A percentile compares a stretch with the other conserved stretches of the same genome.
Evolutionary conservation across 2,329 filamentous ascomycete species (phyloP).

Genomic region (Alternaria viburni): DNA sequence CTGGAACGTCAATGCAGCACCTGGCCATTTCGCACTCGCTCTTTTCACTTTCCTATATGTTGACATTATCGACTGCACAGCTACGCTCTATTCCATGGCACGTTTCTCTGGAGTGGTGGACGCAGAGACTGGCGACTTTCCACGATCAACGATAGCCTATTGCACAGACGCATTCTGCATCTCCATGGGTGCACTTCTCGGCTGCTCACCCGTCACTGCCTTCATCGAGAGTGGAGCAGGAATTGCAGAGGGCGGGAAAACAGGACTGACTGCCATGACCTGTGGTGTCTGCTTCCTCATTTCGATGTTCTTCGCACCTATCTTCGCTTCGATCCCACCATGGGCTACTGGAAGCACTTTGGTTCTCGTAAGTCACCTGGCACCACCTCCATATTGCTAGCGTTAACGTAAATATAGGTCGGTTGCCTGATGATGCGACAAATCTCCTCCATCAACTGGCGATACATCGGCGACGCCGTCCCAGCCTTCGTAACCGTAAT

Average conservation of each 20-base stretch:
- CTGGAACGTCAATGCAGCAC: conserved; percentile 71
- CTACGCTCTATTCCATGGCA: conserved; percentile 88
- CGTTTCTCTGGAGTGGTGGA: conserved; percentile 82
- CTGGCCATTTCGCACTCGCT: conserved; percentile 78
- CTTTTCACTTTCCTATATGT: conserved; percentile 92
- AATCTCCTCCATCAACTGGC: conserved; percentile 85
- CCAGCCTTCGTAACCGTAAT: conserved; percentile 84
- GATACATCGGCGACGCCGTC: conserved; percentile 80
- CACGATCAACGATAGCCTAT: conserved; percentile 83
- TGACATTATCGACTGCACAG: conserved; percentile 86
- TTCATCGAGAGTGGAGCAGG: conserved; percentile 88
- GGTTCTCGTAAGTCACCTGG: conserved; percentile 66
- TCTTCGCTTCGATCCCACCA: conserved; percentile 86
- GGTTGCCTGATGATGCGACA: conserved; percentile 79
- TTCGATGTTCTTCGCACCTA: conserved; percentile 86
- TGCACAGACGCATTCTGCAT: conserved; percentile 83
- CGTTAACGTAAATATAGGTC: conserved; percentile 36
- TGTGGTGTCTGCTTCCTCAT: conserved; percentile 86
- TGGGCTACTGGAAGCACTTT: conserved; percentile 89
- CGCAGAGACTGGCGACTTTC: conserved; percentile 81
- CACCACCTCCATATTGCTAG: background rate
- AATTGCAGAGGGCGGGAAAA: conserved; percentile 85
- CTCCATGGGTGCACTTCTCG: conserved; percentile 79
- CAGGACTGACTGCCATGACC: conserved; percentile 78
- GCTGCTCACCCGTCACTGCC: conserved; percentile 80